phyloP scores from a whole-genome alignment of 2,329 filamentous ascomycete genomes.

The Cercospora beticola region DNA sequence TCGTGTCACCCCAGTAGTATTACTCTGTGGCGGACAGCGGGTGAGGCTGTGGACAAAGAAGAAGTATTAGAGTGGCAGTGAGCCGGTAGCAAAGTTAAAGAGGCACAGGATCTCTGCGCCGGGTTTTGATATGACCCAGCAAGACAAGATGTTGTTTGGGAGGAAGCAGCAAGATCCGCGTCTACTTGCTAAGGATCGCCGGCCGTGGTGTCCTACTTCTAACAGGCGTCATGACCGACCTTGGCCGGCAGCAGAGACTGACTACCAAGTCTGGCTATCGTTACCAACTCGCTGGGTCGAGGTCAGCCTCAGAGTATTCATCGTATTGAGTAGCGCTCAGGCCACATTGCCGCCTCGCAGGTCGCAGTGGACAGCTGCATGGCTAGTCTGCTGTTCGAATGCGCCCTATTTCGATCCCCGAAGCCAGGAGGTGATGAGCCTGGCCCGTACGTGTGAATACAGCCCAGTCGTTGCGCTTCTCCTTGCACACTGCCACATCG shows the following conservation, averaged over 20 bases:
- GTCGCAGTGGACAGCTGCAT: constrained; percentile 51
- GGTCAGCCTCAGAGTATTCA: constrained; percentile 45
- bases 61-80: constrained; percentile 24
- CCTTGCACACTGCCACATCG: constrained; percentile 23
- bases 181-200: constrained; percentile 34
- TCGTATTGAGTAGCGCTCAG: constrained; percentile 46
- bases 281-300: constrained; percentile 41
- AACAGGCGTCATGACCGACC: constrained; percentile 34
- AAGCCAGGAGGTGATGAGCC: constrained; percentile 30
- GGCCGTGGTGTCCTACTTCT: constrained; percentile 29
- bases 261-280: constrained; percentile 31
- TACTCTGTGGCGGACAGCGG: constrained; percentile 25
- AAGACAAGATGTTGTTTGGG: constrained; percentile 28
- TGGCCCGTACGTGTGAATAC: constrained; percentile 16
- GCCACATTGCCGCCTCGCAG: constrained; percentile 40
- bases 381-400: constrained; percentile 43
- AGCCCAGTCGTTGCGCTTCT: constrained; percentile 16
- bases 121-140: constrained; percentile 24
- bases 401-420: constrained; percentile 38
- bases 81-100: constrained; percentile 21
- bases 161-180: constrained; percentile 28
- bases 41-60: constrained; percentile 31
- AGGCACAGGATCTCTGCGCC: constrained; percentile 21
- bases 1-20: constrained; percentile 29
- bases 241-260: constrained; percentile 32